These are phyloP conservation scores for Pseudonitzschia pungens DNA, from an alignment of 108 stramenopile genomes.

Conservation along the genomic window DNA sequence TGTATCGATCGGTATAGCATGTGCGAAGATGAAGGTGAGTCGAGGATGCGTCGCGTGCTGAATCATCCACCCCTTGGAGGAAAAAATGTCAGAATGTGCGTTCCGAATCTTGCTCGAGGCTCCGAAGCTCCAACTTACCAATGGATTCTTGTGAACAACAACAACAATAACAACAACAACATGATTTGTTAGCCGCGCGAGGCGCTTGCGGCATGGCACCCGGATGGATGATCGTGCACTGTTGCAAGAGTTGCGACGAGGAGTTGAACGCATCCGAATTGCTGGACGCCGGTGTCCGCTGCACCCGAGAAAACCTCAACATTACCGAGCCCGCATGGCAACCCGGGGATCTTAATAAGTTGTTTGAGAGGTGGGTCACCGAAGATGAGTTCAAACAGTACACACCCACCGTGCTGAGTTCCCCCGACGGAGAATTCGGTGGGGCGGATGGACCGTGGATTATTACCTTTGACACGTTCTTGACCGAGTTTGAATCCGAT, in stretches of 20 bases:
- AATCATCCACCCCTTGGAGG: no score
- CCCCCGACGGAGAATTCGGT: slow-evolving; percentile 35
- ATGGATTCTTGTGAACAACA: background rate
- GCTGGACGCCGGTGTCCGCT: slow-evolving; percentile 52
- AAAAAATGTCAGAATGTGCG: background rate
- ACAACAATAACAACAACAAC: background rate
- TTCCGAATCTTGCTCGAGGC: background rate
- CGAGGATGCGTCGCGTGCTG: background rate
- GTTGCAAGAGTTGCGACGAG: slow-evolving; percentile 57
- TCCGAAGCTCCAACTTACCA: background rate
- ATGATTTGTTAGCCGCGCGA: slow-evolving; percentile 13
- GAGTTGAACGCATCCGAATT: slow-evolving; percentile 47
- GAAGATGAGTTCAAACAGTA: slow-evolving; percentile 39
- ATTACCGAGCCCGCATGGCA: slow-evolving; percentile 60
- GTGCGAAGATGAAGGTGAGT: slow-evolving; percentile 20
- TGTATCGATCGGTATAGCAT: slow-evolving; percentile 58
- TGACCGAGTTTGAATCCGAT: slow-evolving; percentile 45
- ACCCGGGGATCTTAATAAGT: slow-evolving; percentile 58
- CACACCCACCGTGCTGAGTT: slow-evolving; percentile 20
- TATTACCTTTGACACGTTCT: slow-evolving; percentile 78
- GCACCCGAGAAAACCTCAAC: slow-evolving; percentile 47
- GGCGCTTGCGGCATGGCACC: slow-evolving; percentile 45
- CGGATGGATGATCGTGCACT: slow-evolving; percentile 72
- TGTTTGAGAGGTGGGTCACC: slow-evolving; percentile 52
- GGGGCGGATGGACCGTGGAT: slow-evolving; percentile 64